These are phyloP conservation scores for Myxozyma vanderwaltii DNA, from an alignment of 805 yeast genomes.

Conservation along the genomic window DNA sequence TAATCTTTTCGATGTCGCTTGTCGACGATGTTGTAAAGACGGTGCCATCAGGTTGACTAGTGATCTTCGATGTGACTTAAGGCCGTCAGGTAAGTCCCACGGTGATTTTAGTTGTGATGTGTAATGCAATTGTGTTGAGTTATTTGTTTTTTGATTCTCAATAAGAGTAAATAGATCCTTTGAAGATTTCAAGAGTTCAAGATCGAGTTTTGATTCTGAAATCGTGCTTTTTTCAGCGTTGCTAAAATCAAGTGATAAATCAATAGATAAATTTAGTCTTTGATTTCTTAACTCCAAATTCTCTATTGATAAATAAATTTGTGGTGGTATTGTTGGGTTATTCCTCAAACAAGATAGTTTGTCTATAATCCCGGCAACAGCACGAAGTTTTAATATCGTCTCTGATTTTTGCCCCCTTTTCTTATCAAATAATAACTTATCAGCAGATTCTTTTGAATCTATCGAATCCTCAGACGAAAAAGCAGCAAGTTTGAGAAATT, in stretches of 20 bases:
- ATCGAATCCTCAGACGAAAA: neutral
- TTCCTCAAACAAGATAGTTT: neutral
- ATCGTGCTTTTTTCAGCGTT: neutral
- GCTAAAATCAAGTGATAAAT: conserved; percentile 1
- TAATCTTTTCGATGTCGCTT: conserved; percentile 48
- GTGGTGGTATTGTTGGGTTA: neutral
- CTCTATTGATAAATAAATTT: neutral
- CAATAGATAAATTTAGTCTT: neutral
- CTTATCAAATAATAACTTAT: neutral
- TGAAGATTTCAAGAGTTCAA: neutral
- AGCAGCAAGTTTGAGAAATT: neutral
- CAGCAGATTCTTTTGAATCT: neutral
- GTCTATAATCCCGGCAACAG: neutral
- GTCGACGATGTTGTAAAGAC: conserved; percentile 48
- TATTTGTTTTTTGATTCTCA: too few species aligned
- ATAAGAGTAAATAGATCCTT: conserved; percentile 37
- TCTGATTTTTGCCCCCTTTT: neutral
- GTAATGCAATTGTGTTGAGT: too few species aligned
- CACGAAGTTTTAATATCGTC: neutral
- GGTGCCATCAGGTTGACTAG: conserved; percentile 49
- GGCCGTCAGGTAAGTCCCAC: neutral
- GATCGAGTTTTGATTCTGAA: neutral
- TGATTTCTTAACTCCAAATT: neutral
- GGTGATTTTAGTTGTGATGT: conserved; percentile 50
- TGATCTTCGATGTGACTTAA: conserved; percentile 43